Evolutionary conservation across 441 rosid genomes (phyloP).

Genomic region (Euphorbia celastroides): DNA sequence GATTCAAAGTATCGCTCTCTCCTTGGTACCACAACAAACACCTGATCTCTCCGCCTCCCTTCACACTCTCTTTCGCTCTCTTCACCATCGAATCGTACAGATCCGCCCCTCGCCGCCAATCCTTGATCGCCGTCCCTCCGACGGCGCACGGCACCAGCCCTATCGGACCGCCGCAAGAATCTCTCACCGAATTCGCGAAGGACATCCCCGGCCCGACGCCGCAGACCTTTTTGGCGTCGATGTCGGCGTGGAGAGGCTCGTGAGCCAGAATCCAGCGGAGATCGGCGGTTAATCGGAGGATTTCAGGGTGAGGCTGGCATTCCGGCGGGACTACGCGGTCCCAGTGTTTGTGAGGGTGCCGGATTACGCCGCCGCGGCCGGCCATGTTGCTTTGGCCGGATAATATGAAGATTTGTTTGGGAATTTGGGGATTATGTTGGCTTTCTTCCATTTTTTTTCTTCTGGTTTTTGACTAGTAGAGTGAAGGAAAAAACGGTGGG

Average conservation of each 20-base stretch:
- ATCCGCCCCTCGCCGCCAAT: constrained; percentile 69
- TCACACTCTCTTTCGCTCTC: constrained; percentile 59
- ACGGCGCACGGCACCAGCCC: constrained; percentile 89
- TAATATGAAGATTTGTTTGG: constrained; percentile 65
- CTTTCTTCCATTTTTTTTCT: constrained; percentile 6
- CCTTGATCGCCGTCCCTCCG: constrained; percentile 76
- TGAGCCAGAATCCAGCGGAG: constrained; percentile 57
- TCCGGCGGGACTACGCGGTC: constrained; percentile 56
- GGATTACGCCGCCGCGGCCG: constrained; percentile 73
- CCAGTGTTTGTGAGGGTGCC: constrained; percentile 41
- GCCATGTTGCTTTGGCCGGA: constrained; percentile 97
- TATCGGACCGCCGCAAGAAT: constrained; percentile 10
- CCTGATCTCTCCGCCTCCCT: constrained; percentile 54
- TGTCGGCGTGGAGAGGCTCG: constrained; percentile 76
- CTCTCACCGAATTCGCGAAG: constrained; percentile 51
- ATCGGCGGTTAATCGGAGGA: constrained; percentile 50
- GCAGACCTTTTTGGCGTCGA: constrained; percentile 51
- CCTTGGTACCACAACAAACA: constrained; percentile 92
- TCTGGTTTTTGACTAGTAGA: no score
- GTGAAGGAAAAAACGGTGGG: no score
- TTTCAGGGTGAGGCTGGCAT: constrained; percentile 40
- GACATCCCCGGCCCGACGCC: constrained; percentile 89
- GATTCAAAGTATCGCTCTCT: constrained; percentile 60
- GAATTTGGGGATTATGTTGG: constrained; percentile 2
- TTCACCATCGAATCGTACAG: constrained; percentile 70